Evolutionary conservation across 1,284 basidiomycete genomes (phyloP), one percentile per base, ranked within the genome.

Genomic region (Papiliotrema fonsecae): DNA sequence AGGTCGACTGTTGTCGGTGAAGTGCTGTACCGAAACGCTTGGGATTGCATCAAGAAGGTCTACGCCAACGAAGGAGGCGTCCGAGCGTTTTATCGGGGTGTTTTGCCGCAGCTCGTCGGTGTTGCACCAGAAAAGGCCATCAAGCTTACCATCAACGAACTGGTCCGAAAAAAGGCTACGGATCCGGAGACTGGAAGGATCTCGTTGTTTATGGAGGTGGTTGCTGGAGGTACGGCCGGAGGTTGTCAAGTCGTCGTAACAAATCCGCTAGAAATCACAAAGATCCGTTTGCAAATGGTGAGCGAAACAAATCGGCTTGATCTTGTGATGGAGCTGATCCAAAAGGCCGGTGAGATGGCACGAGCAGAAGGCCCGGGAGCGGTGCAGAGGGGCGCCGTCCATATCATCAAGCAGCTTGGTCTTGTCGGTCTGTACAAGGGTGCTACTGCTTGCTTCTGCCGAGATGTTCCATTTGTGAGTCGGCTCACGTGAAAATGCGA

Each of bases 171-270:
- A 18, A 81, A 83, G 50, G 83, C 85, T 13, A 93, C 84, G 73
- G 92, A 98, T 73, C 88, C 91, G 27, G 89, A 94, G 71, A 97
- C 93, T 6, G 96, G 96, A 21, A 81, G 87, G 50, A 97, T 99
- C 70, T 82, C 85, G 45, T 65, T 97, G 30, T 65, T 68, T 18
- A 93, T 88, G 87, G 96, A 98, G 75, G 61, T 98, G 10, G 55
- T 90, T 10, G 94, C 94, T 35, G 94, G 94, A 78, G 94, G 88
- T 65, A 78, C 82, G 32, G 94, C 94, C 27, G 94, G 94, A 74
- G 96, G 87, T 69, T 94, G 90, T 69, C 94, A 98, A 85, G 94
- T 98, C 61, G 76, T 93, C 52, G 96, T 97, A 65, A 97, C 93
- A 34, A 97, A 97, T 73, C 93, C 94, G 21, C 77, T 97, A 37